Conservation (phyloP, 176 grass and related monocot species). For the Echinochloa phyllopogon region DNA sequence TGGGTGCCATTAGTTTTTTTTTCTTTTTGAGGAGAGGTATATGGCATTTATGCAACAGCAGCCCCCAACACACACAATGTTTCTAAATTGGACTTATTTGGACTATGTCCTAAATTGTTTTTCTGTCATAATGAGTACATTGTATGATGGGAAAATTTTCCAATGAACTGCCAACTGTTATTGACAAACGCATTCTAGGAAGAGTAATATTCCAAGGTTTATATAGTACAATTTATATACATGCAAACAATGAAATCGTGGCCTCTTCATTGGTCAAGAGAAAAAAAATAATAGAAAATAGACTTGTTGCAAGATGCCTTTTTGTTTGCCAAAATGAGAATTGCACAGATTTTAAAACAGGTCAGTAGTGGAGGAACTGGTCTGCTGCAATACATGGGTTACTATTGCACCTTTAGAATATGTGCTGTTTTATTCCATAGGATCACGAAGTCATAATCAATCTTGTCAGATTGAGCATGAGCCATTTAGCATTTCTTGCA, state of each 20-base stretch:
- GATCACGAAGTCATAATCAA: background rate
- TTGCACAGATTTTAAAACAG: background rate
- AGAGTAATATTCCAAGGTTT: background rate
- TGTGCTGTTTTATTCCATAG: background rate
- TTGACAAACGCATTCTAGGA: background rate
- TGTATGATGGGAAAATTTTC: constrained; percentile 25
- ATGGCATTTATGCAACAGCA: too few relatives aligned
- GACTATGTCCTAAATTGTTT: too few relatives aligned
- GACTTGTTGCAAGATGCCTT: background rate
- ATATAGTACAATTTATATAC: background rate
- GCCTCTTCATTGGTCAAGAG: background rate
- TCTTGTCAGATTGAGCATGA: constrained; percentile 3
- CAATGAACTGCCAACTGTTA: background rate
- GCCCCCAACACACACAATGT: too few relatives aligned
- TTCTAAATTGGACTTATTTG: too few relatives aligned
- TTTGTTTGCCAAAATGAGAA: background rate
- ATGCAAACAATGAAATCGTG: background rate
- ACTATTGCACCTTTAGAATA: background rate
- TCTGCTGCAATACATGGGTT: background rate
- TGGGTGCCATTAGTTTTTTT: background rate
- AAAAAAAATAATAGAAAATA: background rate
- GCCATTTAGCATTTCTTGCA: background rate
- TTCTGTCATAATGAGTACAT: background rate
- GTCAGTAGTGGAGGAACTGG: background rate
- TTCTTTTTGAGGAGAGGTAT: background rate